phyloP scores from a whole-genome alignment of 176 grass and related monocot genomes.

The Oryza nivara region DNA sequence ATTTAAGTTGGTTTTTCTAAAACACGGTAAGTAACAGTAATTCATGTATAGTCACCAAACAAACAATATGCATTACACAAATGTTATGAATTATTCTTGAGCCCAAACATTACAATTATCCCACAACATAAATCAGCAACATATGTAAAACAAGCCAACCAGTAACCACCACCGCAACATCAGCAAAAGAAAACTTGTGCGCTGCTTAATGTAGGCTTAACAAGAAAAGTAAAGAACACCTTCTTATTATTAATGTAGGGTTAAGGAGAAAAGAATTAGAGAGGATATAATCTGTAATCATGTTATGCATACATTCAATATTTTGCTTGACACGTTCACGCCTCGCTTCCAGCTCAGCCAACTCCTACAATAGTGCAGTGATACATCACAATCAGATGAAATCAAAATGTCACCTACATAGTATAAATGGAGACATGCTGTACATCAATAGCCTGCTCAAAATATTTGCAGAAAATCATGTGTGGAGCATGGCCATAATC shows the following conservation, averaged over 20 bases:
- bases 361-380: constrained; percentile 52
- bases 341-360: constrained; percentile 76
- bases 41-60: neutral
- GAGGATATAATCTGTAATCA: constrained; percentile 8
- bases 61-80: constrained; percentile 10
- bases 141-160: neutral
- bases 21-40: neutral
- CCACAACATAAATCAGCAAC: constrained; percentile 2
- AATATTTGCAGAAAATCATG: neutral
- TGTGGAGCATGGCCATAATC: neutral
- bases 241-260: neutral
- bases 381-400: constrained; percentile 30
- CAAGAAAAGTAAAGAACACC: neutral
- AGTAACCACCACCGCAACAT: neutral
- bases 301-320: constrained; percentile 67
- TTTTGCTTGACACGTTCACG: constrained; percentile 75
- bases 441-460: neutral
- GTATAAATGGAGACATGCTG: neutral
- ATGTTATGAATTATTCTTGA: neutral
- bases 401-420: neutral
- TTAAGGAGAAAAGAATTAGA: neutral
- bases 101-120: neutral
- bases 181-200: neutral
- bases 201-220: neutral
- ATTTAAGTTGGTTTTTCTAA: constrained; percentile 4